These are phyloP conservation scores for Lagerstroemia fauriei DNA, from an alignment of 441 rosid genomes.

Conservation along the genomic window DNA sequence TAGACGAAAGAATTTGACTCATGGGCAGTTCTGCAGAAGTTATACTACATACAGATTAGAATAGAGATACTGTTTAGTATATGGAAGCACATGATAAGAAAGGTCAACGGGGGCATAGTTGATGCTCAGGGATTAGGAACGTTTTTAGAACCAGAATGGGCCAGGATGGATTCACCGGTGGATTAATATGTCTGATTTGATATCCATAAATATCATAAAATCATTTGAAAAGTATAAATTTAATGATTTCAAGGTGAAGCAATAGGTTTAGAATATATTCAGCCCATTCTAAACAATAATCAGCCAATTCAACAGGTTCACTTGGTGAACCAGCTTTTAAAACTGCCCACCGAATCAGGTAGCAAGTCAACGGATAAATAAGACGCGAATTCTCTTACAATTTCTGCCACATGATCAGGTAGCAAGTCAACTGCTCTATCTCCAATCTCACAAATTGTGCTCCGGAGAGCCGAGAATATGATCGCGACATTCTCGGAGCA, in stretches of 20 bases:
- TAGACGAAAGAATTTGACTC: background rate
- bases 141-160: background rate
- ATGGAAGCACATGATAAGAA: background rate
- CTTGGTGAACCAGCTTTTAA: background rate
- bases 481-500: constrained; percentile 76
- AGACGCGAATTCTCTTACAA: constrained; percentile 40
- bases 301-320: background rate
- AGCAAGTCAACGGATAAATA: background rate
- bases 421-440: constrained; percentile 59
- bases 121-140: background rate
- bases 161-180: background rate
- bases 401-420: constrained; percentile 49
- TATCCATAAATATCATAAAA: background rate
- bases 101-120: background rate
- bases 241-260: background rate
- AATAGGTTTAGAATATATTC: background rate
- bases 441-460: constrained; percentile 68
- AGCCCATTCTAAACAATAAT: background rate
- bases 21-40: background rate
- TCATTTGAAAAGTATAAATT: background rate
- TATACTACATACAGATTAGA: background rate
- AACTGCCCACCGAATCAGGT: background rate
- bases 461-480: constrained; percentile 62
- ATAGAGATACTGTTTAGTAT: background rate
- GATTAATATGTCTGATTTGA: background rate